These are phyloP conservation scores for Ensete glaucum DNA, from an alignment of 176 grass and related monocot species.

Conservation along the genomic window DNA sequence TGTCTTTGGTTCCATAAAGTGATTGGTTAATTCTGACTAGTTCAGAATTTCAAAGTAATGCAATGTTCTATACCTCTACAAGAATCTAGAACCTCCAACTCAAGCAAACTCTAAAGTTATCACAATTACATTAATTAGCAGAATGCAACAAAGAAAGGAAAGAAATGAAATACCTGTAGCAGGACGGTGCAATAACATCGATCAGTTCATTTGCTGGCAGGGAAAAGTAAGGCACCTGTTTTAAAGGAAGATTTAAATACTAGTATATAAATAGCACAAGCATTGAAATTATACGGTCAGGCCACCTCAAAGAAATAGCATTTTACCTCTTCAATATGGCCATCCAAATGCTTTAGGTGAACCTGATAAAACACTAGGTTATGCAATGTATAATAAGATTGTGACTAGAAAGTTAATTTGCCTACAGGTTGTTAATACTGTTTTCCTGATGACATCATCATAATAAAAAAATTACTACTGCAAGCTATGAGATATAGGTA, in stretches of 20 bases:
- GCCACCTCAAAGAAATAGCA: not conserved
- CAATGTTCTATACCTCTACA: not conserved
- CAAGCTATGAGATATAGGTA: not conserved
- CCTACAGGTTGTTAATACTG: not conserved
- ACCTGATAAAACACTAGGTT: conserved; percentile 39
- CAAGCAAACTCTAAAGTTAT: not conserved
- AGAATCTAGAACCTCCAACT: not conserved
- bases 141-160: not conserved
- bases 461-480: not conserved
- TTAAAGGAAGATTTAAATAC: conserved; percentile 8
- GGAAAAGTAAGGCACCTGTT: conserved; percentile 94
- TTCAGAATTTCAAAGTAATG: too few relatives aligned
- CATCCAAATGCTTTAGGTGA: conserved; percentile 96
- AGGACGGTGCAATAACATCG: conserved; percentile 97
- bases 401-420: not conserved
- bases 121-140: not conserved
- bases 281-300: conserved; percentile 11
- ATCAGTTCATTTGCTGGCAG: conserved; percentile 91
- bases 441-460: not conserved
- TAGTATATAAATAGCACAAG: not conserved
- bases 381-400: conserved; percentile 7
- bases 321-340: conserved; percentile 82
- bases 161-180: conserved; percentile 60
- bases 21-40: not conserved
- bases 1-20: not conserved